Percentiles rank a stretch among this genome's conserved stretches.
Evolutionary conservation across 2,329 filamentous ascomycete species (phyloP).

Genomic region (Lasiodiplodia sp.): DNA sequence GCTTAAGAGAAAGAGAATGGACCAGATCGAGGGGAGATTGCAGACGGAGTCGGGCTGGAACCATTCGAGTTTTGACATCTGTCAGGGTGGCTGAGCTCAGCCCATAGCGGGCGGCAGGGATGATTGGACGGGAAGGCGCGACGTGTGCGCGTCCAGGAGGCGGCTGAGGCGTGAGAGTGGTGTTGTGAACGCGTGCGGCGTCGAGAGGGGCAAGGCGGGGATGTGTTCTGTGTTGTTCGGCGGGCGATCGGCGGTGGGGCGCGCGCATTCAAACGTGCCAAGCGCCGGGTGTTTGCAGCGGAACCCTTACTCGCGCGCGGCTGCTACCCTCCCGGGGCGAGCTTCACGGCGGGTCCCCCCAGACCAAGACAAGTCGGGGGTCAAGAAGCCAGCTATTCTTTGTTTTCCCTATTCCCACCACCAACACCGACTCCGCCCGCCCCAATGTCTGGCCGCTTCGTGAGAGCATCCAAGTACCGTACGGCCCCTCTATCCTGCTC

Average conservation of each 20-base stretch:
- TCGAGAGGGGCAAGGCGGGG: constrained; percentile 3
- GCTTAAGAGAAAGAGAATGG: background rate
- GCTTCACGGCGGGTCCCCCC: constrained; percentile 27
- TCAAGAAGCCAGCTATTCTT: constrained; percentile 27
- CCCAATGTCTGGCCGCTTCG: constrained; percentile 73
- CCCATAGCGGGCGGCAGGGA: background rate
- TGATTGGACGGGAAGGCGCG: constrained; percentile 4
- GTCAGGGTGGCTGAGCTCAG: constrained; percentile 19
- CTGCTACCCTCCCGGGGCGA: constrained; percentile 9
- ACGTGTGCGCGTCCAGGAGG: background rate
- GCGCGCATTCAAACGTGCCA: constrained; percentile 14
- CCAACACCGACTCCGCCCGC: background rate
- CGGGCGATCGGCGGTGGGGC: constrained; percentile 18
- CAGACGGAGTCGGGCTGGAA: background rate
- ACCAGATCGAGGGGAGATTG: constrained; percentile 1
- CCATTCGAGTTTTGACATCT: constrained; percentile 21
- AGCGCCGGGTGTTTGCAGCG: constrained; percentile 21
- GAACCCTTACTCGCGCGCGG: constrained; percentile 26
- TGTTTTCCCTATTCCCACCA: constrained; percentile 16
- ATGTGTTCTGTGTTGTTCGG: background rate
- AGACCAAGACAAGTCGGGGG: constrained; percentile 23
- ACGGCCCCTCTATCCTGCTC: constrained; percentile 46
- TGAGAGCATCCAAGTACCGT: constrained; percentile 78
- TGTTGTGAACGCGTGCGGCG: background rate
- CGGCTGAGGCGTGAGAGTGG: background rate